These are phyloP conservation scores for Tulasnella sp. DNA, from an alignment of 768 basidiomycete genomes.

Conservation along the genomic window DNA sequence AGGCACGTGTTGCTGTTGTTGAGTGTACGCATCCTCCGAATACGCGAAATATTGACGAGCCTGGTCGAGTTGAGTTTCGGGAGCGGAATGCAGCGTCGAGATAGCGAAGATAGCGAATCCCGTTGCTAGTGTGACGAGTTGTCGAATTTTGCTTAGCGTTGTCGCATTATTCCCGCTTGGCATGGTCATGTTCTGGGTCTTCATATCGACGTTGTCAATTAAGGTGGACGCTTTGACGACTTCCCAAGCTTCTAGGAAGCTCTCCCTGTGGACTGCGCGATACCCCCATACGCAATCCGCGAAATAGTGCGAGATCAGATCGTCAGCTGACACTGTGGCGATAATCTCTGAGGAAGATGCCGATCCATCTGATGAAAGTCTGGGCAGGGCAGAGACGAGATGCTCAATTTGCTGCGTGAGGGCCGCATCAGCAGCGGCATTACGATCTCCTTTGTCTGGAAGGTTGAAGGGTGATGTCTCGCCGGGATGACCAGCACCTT, in stretches of 20 bases:
- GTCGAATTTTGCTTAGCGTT: conserved; percentile 58
- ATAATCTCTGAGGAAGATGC: background rate
- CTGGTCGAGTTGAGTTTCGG: conserved; percentile 63
- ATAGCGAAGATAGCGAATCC: conserved; percentile 76
- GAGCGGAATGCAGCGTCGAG: conserved; percentile 71
- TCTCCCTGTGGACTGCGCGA: conserved; percentile 68
- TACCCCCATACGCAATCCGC: conserved; percentile 90
- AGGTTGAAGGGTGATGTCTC: background rate
- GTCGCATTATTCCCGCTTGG: background rate
- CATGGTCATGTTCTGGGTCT: background rate
- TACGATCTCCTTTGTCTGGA: conserved; percentile 13
- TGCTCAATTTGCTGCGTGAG: conserved; percentile 4
- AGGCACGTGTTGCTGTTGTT: background rate
- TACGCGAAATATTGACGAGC: conserved; percentile 40
- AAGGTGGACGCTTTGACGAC: conserved; percentile 60
- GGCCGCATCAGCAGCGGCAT: conserved; percentile 1
- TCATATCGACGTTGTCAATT: background rate
- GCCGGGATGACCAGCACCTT: background rate
- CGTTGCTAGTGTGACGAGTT: conserved; percentile 67
- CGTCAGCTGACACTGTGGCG: conserved; percentile 10
- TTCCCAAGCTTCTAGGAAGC: conserved; percentile 68
- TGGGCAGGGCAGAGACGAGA: background rate
- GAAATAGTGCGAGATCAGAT: conserved; percentile 66
- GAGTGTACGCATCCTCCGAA: background rate
- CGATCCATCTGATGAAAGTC: conserved; percentile 1